Percentiles rank a stretch among this genome's conserved stretches.
Conservation (phyloP, 1,139 yeast species). For the Wickerhamomyces sp. region DNA sequence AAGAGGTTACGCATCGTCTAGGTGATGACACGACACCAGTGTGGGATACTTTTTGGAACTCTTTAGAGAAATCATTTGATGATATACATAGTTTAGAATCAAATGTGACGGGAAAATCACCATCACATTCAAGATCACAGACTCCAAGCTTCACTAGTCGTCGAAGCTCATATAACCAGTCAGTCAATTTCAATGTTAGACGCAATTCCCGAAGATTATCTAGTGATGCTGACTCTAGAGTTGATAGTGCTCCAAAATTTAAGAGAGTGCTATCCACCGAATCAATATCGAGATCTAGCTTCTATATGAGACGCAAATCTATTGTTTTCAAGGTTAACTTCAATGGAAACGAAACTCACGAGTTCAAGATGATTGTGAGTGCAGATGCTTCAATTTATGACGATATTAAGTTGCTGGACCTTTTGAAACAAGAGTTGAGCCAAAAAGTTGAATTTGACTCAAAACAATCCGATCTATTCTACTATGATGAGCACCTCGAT, state of each 20-base stretch:
- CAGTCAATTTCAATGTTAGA: conserved; percentile 15
- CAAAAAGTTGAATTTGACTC: conserved; percentile 21
- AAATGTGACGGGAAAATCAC: conserved; percentile 15
- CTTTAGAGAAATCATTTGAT: conserved; percentile 28
- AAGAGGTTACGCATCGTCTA: conserved; percentile 22
- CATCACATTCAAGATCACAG: conserved; percentile 15
- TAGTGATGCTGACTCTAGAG: conserved; percentile 6
- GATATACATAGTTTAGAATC: conserved; percentile 22
- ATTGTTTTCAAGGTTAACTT: conserved; percentile 19
- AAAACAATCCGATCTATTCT: conserved; percentile 26
- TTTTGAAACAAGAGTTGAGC: conserved; percentile 25
- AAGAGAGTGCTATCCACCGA: conserved; percentile 19
- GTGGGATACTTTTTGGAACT: conserved; percentile 37
- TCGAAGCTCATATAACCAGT: conserved; percentile 16
- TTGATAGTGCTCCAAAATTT: conserved; percentile 5
- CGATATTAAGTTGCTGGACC: conserved; percentile 18
- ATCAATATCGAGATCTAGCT: conserved; percentile 17
- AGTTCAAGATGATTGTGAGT: conserved; percentile 20
- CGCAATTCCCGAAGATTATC: conserved; percentile 16
- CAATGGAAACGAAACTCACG: conserved; percentile 13
- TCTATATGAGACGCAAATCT: conserved; percentile 16
- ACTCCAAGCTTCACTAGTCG: conserved; percentile 16
- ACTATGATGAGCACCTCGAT: conserved; percentile 32
- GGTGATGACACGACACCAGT: conserved; percentile 28
- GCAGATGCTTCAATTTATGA: conserved; percentile 17